phyloP scores from a whole-genome alignment of 345 rosid genomes.

The Salix koriyanagi region DNA sequence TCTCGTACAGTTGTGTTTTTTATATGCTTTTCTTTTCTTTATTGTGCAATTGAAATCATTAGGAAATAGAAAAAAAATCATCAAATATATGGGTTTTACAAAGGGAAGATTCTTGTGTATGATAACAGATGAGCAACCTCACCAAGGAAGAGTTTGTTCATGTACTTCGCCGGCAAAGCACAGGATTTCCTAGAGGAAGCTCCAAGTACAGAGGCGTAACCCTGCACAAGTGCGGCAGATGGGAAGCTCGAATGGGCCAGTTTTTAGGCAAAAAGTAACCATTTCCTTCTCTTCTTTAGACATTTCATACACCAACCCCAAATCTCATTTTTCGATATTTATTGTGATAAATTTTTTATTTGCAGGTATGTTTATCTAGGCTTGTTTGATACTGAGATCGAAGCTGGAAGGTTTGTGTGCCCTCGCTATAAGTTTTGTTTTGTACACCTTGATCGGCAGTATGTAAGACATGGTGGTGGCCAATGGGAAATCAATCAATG shows the following conservation, averaged over 20 bases:
- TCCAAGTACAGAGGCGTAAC: slow-evolving; percentile 96
- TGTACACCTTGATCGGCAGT: neutral
- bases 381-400: slow-evolving; percentile 85
- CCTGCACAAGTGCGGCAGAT: slow-evolving; percentile 95
- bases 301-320: neutral
- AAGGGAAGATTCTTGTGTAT: slow-evolving; percentile 18
- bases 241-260: slow-evolving; percentile 99
- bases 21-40: slow-evolving; percentile 3
- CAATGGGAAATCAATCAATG: neutral
- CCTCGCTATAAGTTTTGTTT: neutral
- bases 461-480: neutral
- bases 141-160: slow-evolving; percentile 96
- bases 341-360: neutral
- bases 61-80: neutral
- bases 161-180: slow-evolving; percentile 90
- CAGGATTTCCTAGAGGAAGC: slow-evolving; percentile 93
- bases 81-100: slow-evolving; percentile 4
- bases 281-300: neutral
- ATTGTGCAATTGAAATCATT: slow-evolving; percentile 6
- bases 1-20: slow-evolving; percentile 26
- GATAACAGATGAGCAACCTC: slow-evolving; percentile 70
- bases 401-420: slow-evolving; percentile 70
- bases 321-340: neutral
- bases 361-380: slow-evolving; percentile 87
- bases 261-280: slow-evolving; percentile 81